Base-by-base conservation (phyloP, 164 flowering plant species). In the Piper betle region DNA sequence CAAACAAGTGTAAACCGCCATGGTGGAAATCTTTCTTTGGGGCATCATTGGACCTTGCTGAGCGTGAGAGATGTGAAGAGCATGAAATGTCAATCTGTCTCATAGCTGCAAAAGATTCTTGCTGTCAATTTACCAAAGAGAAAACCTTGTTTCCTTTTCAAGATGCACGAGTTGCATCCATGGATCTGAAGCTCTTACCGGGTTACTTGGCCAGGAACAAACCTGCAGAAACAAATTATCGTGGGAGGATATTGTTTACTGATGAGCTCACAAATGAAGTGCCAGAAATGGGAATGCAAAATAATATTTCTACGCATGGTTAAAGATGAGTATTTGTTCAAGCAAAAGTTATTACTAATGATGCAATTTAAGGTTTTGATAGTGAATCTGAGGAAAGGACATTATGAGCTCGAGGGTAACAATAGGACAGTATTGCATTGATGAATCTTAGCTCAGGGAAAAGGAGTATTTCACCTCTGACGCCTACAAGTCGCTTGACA, bases 1-100 rank as follows among this genome's bases (percentile, higher is more conserved):
- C 74, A n/a, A 62, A 37, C 40, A 75, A 70, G 62, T 75, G 79
- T 42, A 57, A 60, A 41, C 76, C 69, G 15, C 74, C 79, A 10
- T 75, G 76, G 79, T 75, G 74, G 76, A 62, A 54, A 41, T 39
- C 69, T 62, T 50, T 62, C 25, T 67, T 75, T 60, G 68, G 79
- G 40, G 41, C 46, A 39, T 33, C 59, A 17, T 33, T 54, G 50
- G 72, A 70, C 57, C 43, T 72, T 16, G 59, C 62, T 6, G 79
- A 70, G 66, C 60, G 79, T 62, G 70, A 66, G 64, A n/a, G 62
- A 25, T 75, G 74, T 5, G 75, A 72, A 62, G 74, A 75, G 67
- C 61, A 69, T 46, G 74, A 69, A 41, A 75, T 72, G 79, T 58
- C 64, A 37, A 59, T 73, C 40, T 72, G 78, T 64, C 52, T 75